phyloP scores from a whole-genome alignment of 2,329 filamentous ascomycete genomes.

The Aspergillus fumigatus region DNA sequence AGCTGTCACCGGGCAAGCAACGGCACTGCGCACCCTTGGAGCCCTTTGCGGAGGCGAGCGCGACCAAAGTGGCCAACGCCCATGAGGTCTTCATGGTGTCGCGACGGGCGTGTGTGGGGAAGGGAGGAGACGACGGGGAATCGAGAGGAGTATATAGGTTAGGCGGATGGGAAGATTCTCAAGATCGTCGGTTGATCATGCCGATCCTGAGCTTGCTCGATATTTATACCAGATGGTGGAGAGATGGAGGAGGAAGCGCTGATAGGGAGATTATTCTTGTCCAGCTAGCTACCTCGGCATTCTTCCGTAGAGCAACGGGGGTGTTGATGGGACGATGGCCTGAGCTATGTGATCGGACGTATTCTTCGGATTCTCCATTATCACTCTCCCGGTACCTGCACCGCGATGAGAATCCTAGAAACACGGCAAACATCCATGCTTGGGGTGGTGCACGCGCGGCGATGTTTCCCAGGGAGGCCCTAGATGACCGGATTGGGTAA shows the following conservation, averaged over 20 bases:
- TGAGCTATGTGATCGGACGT: neutral
- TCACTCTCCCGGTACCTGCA: neutral
- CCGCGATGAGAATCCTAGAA: no score
- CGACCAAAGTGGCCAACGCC: constrained; percentile 9
- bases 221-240: neutral
- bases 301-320: neutral
- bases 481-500: neutral
- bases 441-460: neutral
- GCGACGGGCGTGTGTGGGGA: neutral
- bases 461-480: neutral
- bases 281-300: neutral
- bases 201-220: constrained; percentile 4
- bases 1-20: constrained; percentile 32
- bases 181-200: neutral
- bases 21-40: constrained; percentile 11
- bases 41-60: constrained; percentile 11
- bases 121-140: neutral
- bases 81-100: constrained; percentile 23
- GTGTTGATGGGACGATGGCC: neutral
- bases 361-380: neutral
- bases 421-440: no score
- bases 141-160: neutral
- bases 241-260: neutral
- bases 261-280: neutral
- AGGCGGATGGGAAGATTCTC: neutral